Conservation (phyloP, 2,329 filamentous ascomycete genomes). For the Beauveria medogensis region DNA sequence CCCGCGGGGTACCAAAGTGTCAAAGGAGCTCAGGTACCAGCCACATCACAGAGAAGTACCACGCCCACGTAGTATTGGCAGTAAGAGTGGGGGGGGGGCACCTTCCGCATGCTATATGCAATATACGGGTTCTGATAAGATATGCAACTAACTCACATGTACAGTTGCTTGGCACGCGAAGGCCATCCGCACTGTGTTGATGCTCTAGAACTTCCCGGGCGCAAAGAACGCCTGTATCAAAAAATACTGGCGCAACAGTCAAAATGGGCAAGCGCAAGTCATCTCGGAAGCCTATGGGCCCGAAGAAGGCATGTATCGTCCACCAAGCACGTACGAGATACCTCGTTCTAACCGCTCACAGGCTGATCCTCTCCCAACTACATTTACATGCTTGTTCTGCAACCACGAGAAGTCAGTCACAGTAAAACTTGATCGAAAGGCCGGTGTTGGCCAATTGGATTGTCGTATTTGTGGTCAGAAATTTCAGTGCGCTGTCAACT, state of each 20-base stretch:
- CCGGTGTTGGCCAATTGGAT: slow-evolving; percentile 71
- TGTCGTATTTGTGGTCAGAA: slow-evolving; percentile 93
- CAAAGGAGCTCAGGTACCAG: neutral
- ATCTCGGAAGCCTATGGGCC: slow-evolving; percentile 69
- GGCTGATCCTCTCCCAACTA: slow-evolving; percentile 65
- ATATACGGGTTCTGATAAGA: neutral
- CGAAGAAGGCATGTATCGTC: slow-evolving; percentile 52
- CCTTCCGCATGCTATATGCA: neutral
- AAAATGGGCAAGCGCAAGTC: slow-evolving; percentile 87
- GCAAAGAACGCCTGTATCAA: neutral
- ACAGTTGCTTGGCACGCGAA: neutral
- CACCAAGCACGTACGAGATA: neutral
- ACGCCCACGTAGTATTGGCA: neutral
- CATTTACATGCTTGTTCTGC: slow-evolving; percentile 97
- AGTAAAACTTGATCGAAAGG: slow-evolving; percentile 91
- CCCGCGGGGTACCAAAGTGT: neutral
- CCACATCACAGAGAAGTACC: neutral
- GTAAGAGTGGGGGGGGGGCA: neutral
- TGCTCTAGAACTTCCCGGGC: neutral
- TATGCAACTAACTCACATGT: slow-evolving; percentile 7
- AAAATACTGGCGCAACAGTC: neutral
- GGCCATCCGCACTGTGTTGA: neutral
- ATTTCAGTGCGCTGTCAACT: slow-evolving; percentile 90
- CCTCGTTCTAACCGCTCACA: slow-evolving; percentile 24
- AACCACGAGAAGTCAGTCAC: slow-evolving; percentile 91